These are phyloP conservation scores for Chamaecrista fasciculata DNA, from an alignment of 306 rosid species.

Conservation along the genomic window DNA sequence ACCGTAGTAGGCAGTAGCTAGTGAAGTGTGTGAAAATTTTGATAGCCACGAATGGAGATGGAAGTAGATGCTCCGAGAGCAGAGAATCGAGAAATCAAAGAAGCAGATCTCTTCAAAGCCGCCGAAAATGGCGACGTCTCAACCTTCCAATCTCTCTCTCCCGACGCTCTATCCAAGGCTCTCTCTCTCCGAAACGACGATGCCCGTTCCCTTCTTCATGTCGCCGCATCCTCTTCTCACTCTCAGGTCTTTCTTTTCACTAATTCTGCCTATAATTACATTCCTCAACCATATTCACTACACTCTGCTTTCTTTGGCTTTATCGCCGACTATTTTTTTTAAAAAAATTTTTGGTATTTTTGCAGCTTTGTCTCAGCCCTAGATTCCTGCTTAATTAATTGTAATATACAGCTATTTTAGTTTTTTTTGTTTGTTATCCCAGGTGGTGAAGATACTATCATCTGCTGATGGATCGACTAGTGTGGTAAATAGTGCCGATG, in stretches of 20 bases:
- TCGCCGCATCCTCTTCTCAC: constrained; percentile 66
- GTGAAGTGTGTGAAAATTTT: too few relatives aligned
- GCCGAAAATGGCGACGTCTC: constrained; percentile 67
- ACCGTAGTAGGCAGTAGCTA: too few relatives aligned
- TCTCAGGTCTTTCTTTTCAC: constrained; percentile 49
- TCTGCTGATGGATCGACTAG: constrained; percentile 48
- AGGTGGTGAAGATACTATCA: constrained; percentile 61
- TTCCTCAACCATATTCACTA: too few relatives aligned
- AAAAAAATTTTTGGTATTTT: not conserved
- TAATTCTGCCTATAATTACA: too few relatives aligned
- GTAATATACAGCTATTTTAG: not conserved
- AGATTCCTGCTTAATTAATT: not conserved
- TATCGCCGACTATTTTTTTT: too few relatives aligned
- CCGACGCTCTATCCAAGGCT: constrained; percentile 46
- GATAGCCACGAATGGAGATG: constrained; percentile 21
- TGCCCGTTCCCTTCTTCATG: constrained; percentile 79
- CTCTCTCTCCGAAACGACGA: constrained; percentile 76
- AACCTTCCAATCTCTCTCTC: constrained; percentile 45
- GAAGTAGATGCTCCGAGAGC: constrained; percentile 50
- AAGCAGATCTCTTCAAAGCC: constrained; percentile 66
- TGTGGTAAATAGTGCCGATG: constrained; percentile 68
- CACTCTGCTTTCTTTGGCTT: too few relatives aligned
- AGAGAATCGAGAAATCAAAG: constrained; percentile 27
- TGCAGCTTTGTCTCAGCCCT: not conserved
- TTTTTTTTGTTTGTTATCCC: not conserved